phyloP scores from a whole-genome alignment of 257 asterid genomes.

The Nicotiana otophora region DNA sequence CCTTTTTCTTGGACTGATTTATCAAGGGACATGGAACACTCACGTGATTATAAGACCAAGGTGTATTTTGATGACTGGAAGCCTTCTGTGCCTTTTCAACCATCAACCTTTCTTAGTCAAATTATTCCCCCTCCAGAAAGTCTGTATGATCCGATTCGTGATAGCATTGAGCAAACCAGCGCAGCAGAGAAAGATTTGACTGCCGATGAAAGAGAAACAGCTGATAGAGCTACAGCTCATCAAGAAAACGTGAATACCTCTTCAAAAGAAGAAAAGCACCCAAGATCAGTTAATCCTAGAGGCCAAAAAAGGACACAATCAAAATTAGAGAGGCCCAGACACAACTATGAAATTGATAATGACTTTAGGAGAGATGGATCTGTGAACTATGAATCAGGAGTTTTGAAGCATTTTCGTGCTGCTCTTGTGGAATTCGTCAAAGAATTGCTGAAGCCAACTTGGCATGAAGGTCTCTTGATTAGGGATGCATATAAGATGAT shows the following conservation, averaged over 20 bases:
- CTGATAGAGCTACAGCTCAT: conserved; percentile 7
- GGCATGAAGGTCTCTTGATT: conserved; percentile 70
- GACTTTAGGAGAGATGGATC: conserved; percentile 19
- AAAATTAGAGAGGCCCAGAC: background rate
- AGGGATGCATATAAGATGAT: conserved; percentile 74
- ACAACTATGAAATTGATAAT: background rate
- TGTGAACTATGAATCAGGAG: conserved; percentile 36
- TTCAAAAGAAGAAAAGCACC: conserved; percentile 34
- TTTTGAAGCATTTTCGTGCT: conserved; percentile 44
- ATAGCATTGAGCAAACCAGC: conserved; percentile 31
- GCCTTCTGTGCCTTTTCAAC: conserved; percentile 64
- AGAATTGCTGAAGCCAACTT: conserved; percentile 72
- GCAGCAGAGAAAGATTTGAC: conserved; percentile 1
- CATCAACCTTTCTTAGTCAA: conserved; percentile 51
- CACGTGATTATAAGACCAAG: conserved; percentile 25
- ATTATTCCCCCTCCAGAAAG: conserved; percentile 41
- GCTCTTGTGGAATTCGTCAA: conserved; percentile 72
- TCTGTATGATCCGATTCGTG: conserved; percentile 40
- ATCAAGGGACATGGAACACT: conserved; percentile 22
- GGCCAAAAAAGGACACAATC: background rate
- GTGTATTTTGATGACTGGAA: conserved; percentile 53
- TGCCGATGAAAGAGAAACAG: conserved; percentile 16
- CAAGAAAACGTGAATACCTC: conserved; percentile 17
- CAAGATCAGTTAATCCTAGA: conserved; percentile 23
- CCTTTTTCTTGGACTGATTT: conserved; percentile 18